These are phyloP conservation scores for Plasmopara halstedii DNA, from an alignment of 352 stramenopile genomes.

Conservation along the genomic window DNA sequence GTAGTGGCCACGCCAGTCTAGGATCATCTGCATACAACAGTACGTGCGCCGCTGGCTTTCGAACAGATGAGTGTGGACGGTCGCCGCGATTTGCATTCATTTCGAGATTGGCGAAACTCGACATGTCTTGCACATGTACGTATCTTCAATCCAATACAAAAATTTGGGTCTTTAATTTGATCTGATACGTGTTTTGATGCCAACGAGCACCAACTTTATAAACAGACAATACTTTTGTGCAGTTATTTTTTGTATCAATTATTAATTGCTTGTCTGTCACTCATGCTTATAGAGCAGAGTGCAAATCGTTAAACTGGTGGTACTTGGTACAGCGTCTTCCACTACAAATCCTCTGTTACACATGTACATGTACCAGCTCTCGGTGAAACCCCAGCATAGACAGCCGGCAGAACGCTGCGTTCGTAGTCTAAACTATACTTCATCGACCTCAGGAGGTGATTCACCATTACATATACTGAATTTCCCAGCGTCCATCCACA, in stretches of 20 bases:
- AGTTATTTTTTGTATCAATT: not conserved
- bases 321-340: conserved; percentile 1
- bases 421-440: not conserved
- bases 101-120: conserved; percentile 24
- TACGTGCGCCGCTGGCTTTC: conserved; percentile 27
- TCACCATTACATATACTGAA: not conserved
- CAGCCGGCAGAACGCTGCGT: not conserved
- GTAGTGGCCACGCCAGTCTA: conserved; percentile 19
- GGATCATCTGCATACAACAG: conserved; percentile 28
- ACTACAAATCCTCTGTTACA: not conserved
- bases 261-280: not conserved
- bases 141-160: conserved; percentile 5
- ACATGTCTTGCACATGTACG: conserved; percentile 7
- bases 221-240: not conserved
- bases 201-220: not conserved
- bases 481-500: not conserved
- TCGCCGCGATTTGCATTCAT: conserved; percentile 19
- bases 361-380: not conserved
- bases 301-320: conserved; percentile 8
- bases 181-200: not conserved
- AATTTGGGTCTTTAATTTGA: conserved; percentile 5
- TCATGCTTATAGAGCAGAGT: conserved; percentile 2
- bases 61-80: conserved; percentile 9
- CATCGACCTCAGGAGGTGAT: not conserved
- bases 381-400: not conserved